Conservation (phyloP, 176 grass and related monocot genomes). For the bread wheat (Triticum aestivum) region IWGSC_CS_RefSeq_v2.1 NC_057801.1:340239824-340240323, state of each 20-base stretch:
- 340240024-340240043: neutral
- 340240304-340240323: too few relatives aligned
- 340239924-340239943: conserved; percentile 32
- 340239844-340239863: conserved; percentile 64
- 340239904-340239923: conserved; percentile 52
- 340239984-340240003: conserved; percentile 51
- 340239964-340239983: conserved; percentile 66
- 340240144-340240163: neutral
- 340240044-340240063: conserved; percentile 10
- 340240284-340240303: too few relatives aligned
- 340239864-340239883: conserved; percentile 87
- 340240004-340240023: neutral
- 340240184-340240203: neutral
- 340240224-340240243: neutral
- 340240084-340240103: conserved; percentile 27
- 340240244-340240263: too few relatives aligned
- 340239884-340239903: conserved; percentile 70
- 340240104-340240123: neutral
- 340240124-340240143: conserved; percentile 11
- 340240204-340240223: too few relatives aligned
- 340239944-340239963: conserved; percentile 59
- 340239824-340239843: conserved; percentile 61
- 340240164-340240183: neutral
- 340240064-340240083: conserved; percentile 30
- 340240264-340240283: too few relatives aligned